A percentile compares a stretch with the other conserved stretches of the same genome.
Evolutionary conservation across 352 stramenopile species (phyloP).

Genomic region (Pythium monospermum): DNA sequence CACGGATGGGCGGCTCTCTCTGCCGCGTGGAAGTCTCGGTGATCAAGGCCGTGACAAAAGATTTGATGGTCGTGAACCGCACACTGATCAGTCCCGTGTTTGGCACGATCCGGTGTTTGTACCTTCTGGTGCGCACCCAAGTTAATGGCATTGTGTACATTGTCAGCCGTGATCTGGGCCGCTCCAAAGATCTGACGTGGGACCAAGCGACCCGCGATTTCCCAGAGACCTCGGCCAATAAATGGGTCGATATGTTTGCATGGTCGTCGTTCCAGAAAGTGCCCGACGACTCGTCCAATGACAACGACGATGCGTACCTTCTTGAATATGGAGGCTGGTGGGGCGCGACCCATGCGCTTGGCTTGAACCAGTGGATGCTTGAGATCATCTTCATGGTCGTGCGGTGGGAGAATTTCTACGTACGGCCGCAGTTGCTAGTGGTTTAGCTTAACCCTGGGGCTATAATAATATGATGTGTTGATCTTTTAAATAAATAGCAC

Average conservation of each 20-base stretch:
- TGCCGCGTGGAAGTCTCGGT: conserved; percentile 6
- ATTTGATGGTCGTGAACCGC: conserved; percentile 13
- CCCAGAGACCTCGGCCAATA: conserved; percentile 3
- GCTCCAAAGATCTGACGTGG: conserved; percentile 1
- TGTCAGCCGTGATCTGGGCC: conserved; percentile 13
- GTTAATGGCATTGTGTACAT: conserved; percentile 7
- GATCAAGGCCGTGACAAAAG: conserved; percentile 12
- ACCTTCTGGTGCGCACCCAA: conserved; percentile 10
- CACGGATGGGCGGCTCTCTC: neutral
- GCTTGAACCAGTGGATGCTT: conserved; percentile 6
- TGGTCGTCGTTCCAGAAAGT: conserved; percentile 12
- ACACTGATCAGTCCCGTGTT: conserved; percentile 4
- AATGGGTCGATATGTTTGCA: conserved; percentile 14
- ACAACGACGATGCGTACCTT: neutral
- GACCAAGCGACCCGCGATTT: conserved; percentile 2
- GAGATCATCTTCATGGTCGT: conserved; percentile 22
- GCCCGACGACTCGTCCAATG: neutral
- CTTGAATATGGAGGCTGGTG: conserved; percentile 11
- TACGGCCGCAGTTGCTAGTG: neutral
- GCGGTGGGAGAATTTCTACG: conserved; percentile 9
- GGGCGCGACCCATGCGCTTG: conserved; percentile 1
- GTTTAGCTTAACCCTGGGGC: too few species aligned
- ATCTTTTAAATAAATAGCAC: too few species aligned
- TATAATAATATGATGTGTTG: too few species aligned
- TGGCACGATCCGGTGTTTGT: neutral